phyloP scores from a whole-genome alignment of 1,139 yeast genomes.

The Geotrichum aggregatum region DNA sequence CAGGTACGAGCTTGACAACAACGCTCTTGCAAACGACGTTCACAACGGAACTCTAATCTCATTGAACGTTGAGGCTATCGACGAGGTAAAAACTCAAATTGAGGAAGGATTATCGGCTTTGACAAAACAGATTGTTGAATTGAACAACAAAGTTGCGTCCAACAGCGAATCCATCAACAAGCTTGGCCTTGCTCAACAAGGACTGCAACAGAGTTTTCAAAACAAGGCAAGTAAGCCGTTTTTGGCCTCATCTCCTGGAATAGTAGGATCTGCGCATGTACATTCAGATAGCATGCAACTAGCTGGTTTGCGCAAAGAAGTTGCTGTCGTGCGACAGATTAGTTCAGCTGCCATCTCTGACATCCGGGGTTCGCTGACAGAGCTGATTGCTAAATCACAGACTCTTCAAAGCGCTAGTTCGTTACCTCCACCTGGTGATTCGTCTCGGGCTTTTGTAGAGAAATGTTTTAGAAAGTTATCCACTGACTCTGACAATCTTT shows the following conservation, averaged over 20 bases:
- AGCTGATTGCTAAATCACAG: slow-evolving; percentile 47
- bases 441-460: slow-evolving; percentile 69
- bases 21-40: slow-evolving; percentile 51
- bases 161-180: slow-evolving; percentile 33
- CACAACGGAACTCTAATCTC: slow-evolving; percentile 58
- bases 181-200: slow-evolving; percentile 10
- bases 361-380: slow-evolving; percentile 45
- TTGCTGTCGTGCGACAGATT: slow-evolving; percentile 57
- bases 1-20: slow-evolving; percentile 77
- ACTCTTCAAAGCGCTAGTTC: slow-evolving; percentile 43
- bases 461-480: slow-evolving; percentile 69
- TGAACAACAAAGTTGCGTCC: slow-evolving; percentile 40
- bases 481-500: slow-evolving; percentile 65
- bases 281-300: slow-evolving; percentile 35
- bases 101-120: slow-evolving; percentile 33
- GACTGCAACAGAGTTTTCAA: neutral
- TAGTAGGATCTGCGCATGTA: slow-evolving; percentile 3
- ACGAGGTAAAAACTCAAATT: slow-evolving; percentile 35
- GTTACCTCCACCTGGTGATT: slow-evolving; percentile 43
- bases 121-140: slow-evolving; percentile 34
- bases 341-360: slow-evolving; percentile 46
- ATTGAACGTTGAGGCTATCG: slow-evolving; percentile 44
- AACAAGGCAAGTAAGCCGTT: neutral
- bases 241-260: slow-evolving; percentile 8
- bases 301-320: slow-evolving; percentile 48